phyloP scores from a whole-genome alignment of 2,329 filamentous ascomycete species.

The Tolypocladium cylindrosporum region DNA sequence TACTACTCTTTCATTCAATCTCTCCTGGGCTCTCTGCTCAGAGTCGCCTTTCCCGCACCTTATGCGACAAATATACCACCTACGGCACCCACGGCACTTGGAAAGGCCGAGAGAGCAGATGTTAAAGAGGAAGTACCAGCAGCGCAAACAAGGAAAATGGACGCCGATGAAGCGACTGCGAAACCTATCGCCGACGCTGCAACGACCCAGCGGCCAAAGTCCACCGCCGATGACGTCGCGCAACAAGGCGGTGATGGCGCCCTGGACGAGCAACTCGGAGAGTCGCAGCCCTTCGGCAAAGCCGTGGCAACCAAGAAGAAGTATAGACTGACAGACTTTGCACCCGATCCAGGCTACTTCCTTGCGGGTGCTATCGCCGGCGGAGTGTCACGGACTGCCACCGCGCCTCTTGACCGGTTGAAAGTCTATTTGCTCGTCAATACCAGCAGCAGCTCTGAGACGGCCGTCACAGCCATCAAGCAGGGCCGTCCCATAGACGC shows the following conservation, averaged over 20 bases:
- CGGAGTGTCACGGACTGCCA: conserved; percentile 88
- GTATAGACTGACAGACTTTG: conserved; percentile 53
- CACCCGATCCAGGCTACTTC: conserved; percentile 94
- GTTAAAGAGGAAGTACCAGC: background rate
- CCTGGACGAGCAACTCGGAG: conserved; percentile 16
- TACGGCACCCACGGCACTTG: conserved; percentile 10
- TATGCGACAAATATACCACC: conserved; percentile 14
- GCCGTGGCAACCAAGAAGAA: conserved; percentile 27
- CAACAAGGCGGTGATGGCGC: conserved; percentile 24
- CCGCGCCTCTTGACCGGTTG: conserved; percentile 88
- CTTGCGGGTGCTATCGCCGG: conserved; percentile 90
- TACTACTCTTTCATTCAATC: conserved; percentile 51
- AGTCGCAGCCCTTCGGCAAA: conserved; percentile 22
- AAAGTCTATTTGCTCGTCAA: conserved; percentile 97
- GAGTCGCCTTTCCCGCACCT: conserved; percentile 46
- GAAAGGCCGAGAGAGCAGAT: background rate
- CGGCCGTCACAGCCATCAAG: conserved; percentile 56
- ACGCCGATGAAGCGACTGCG: conserved; percentile 5
- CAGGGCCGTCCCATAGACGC: conserved; percentile 57
- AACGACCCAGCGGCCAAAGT: conserved; percentile 13
- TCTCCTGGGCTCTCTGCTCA: conserved; percentile 67
- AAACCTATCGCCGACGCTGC: conserved; percentile 12
- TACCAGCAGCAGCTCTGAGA: conserved; percentile 43
- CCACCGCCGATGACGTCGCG: conserved; percentile 11
- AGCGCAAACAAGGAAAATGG: conserved; percentile 6